Percentiles rank a stretch among this genome's conserved stretches.
Evolutionary conservation across 208 protist genomes (phyloP).

Genomic region (Crithidia bombi): DNA sequence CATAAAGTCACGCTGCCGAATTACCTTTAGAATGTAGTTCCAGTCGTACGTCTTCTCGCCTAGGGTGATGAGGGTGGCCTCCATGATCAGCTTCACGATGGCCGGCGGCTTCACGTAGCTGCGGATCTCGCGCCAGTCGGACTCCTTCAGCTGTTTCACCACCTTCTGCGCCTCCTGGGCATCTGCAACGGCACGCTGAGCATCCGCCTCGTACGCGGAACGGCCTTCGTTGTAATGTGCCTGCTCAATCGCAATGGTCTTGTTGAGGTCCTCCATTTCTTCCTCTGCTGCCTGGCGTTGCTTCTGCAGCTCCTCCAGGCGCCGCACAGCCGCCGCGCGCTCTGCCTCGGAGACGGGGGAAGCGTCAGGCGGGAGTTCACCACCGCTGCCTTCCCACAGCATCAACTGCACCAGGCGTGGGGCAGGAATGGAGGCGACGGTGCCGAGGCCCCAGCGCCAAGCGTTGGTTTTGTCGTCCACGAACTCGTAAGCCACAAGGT

Average conservation of each 20-base stretch:
- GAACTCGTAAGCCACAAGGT: conserved; percentile 63
- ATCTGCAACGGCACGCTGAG: conserved; percentile 5
- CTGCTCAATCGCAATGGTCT: conserved; percentile 21
- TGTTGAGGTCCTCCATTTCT: conserved; percentile 34
- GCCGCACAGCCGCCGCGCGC: conserved; percentile 22
- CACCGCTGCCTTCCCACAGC: conserved; percentile 39
- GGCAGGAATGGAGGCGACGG: conserved; percentile 43
- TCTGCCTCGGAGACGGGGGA: conserved; percentile 15
- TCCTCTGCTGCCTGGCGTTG: conserved; percentile 31
- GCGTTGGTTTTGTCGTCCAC: conserved; percentile 27
- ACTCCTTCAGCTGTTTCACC: conserved; percentile 40
- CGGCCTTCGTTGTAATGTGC: conserved; percentile 26
- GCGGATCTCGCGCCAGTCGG: conserved; percentile 67
- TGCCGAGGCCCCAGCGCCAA: conserved; percentile 60
- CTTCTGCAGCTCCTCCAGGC: conserved; percentile 32
- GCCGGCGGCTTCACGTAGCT: conserved; percentile 59
- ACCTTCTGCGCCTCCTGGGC: conserved; percentile 22
- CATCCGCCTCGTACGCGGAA: conserved; percentile 26
- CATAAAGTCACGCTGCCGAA: conserved; percentile 46
- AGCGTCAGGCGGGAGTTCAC: conserved; percentile 18
- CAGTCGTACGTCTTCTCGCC: conserved; percentile 32
- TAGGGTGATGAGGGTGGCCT: conserved; percentile 45
- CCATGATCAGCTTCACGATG: conserved; percentile 53
- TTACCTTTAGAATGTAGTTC: conserved; percentile 39
- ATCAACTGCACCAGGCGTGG: conserved; percentile 53